A percentile compares a stretch with the other conserved stretches of the same genome.
phyloP scores from a whole-genome alignment of 2,329 filamentous ascomycete genomes.

The Pseudocercospora crystallina region DNA sequence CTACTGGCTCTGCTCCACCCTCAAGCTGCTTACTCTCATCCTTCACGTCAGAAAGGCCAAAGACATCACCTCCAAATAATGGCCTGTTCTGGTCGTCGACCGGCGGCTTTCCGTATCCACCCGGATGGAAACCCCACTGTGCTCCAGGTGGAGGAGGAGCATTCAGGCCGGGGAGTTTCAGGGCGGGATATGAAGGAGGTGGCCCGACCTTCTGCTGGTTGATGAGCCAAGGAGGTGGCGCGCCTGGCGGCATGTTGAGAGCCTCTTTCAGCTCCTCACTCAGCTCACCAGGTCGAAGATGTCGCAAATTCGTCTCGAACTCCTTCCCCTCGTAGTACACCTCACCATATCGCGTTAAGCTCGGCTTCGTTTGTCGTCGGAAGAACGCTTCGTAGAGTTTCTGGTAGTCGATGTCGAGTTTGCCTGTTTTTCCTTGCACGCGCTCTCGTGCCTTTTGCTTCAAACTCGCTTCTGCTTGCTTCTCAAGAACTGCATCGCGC shows the following conservation, averaged over 20 bases:
- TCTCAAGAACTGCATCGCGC: slow-evolving; percentile 93
- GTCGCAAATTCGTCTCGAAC: slow-evolving; percentile 89
- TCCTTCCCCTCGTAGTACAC: slow-evolving; percentile 99
- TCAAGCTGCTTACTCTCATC: slow-evolving; percentile 59
- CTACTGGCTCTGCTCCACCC: slow-evolving; percentile 71
- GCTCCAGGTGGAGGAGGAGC: slow-evolving; percentile 86
- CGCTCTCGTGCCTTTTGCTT: slow-evolving; percentile 96
- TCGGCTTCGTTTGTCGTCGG: slow-evolving; percentile 92
- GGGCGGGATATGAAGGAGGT: slow-evolving; percentile 89
- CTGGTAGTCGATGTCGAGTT: slow-evolving; percentile 96
- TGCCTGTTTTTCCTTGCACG: slow-evolving; percentile 93
- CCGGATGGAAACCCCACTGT: slow-evolving; percentile 91
- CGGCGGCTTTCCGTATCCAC: slow-evolving; percentile 93
- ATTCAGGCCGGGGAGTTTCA: slow-evolving; percentile 92
- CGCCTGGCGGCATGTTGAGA: slow-evolving; percentile 86
- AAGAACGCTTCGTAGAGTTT: slow-evolving; percentile 99
- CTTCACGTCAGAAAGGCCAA: slow-evolving; percentile 63
- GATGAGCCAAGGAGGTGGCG: slow-evolving; percentile 94
- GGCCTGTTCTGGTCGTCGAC: slow-evolving; percentile 91
- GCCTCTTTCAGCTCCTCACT: slow-evolving; percentile 89
- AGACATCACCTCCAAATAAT: slow-evolving; percentile 91
- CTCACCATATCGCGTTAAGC: slow-evolving; percentile 90
- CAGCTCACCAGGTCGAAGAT: slow-evolving; percentile 85
- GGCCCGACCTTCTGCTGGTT: slow-evolving; percentile 94
- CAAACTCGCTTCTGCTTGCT: slow-evolving; percentile 85